Conservation (phyloP, 495 filamentous ascomycete species). For the Emericellopsis terricola region DNA sequence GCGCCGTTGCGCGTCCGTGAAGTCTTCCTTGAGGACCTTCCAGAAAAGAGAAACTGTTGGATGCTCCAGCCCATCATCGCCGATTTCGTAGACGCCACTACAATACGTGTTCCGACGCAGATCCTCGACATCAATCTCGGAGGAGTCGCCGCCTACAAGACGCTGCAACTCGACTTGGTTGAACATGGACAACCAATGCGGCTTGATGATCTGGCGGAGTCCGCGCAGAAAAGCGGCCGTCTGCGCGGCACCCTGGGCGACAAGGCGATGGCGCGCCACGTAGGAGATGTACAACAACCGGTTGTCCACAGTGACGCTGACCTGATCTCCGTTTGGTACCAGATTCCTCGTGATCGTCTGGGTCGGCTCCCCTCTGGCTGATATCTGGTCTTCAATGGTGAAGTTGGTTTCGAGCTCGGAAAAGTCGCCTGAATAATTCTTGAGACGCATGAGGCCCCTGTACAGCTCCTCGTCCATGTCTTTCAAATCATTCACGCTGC, state of each 20-base stretch:
- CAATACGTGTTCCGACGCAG: constrained; percentile 75
- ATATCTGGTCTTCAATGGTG: constrained; percentile 67
- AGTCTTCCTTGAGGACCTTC: constrained; percentile 63
- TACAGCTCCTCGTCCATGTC: constrained; percentile 92
- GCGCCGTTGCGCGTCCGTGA: constrained; percentile 56
- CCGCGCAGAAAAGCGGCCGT: constrained; percentile 78
- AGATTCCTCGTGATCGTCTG: constrained; percentile 53
- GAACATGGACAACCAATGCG: constrained; percentile 93
- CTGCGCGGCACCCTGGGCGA: constrained; percentile 56
- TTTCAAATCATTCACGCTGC: constrained; percentile 80
- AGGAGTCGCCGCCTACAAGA: constrained; percentile 69
- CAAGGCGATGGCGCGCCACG: constrained; percentile 71
- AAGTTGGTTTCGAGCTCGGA: constrained; percentile 74
- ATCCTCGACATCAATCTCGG: constrained; percentile 75
- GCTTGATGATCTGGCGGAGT: constrained; percentile 73
- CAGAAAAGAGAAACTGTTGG: constrained; percentile 76
- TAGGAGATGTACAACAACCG: constrained; percentile 85
- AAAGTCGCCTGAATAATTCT: constrained; percentile 76
- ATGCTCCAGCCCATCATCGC: constrained; percentile 76
- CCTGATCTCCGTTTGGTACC: constrained; percentile 53
- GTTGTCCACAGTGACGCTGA: constrained; percentile 78
- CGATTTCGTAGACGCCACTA: constrained; percentile 70
- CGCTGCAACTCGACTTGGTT: constrained; percentile 90
- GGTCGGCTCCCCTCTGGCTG: constrained; percentile 26
- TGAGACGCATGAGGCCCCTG: constrained; percentile 72